These are phyloP conservation scores for Bombardia bombarda DNA, from an alignment of 495 filamentous ascomycete species.

Conservation along the genomic window DNA sequence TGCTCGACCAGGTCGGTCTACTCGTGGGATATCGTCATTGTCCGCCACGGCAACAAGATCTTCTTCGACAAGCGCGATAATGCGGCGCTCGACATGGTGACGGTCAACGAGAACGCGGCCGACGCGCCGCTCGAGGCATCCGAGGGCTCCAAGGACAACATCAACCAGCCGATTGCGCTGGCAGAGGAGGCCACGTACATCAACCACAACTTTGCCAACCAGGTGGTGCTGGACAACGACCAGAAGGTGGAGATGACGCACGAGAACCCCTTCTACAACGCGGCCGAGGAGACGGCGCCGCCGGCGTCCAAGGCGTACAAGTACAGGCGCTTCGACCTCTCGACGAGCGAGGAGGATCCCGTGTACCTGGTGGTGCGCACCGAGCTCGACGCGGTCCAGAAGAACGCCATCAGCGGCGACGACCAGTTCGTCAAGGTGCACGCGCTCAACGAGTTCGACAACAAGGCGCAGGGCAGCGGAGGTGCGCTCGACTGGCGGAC, in stretches of 20 bases:
- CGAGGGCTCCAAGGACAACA: conserved; percentile 86
- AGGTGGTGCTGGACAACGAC: conserved; percentile 79
- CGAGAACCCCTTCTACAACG: conserved; percentile 97
- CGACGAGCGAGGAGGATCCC: conserved; percentile 85
- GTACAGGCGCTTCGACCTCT: conserved; percentile 93
- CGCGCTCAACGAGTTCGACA: conserved; percentile 97
- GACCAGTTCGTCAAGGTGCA: conserved; percentile 89
- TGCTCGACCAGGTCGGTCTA: conserved; percentile 91
- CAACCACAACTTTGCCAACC: conserved; percentile 97
- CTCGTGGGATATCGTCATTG: conserved; percentile 94
- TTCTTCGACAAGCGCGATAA: conserved; percentile 97
- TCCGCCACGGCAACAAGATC: conserved; percentile 85
- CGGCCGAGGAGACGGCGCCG: conserved; percentile 83
- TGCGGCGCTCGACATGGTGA: conserved; percentile 89
- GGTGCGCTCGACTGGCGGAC: conserved; percentile 92
- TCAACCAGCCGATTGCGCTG: conserved; percentile 85
- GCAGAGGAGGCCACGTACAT: conserved; percentile 97
- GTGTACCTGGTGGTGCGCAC: conserved; percentile 87
- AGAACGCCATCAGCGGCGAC: conserved; percentile 80
- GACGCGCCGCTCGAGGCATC: conserved; percentile 87
- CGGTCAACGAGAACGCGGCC: conserved; percentile 97
- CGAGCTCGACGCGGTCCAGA: conserved; percentile 92
- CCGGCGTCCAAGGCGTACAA: conserved; percentile 95
- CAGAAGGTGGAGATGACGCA: conserved; percentile 75
- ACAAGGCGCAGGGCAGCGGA: conserved; percentile 89